Conservation (phyloP, 768 basidiomycete genomes). For the Dioszegia crocea region DNA sequence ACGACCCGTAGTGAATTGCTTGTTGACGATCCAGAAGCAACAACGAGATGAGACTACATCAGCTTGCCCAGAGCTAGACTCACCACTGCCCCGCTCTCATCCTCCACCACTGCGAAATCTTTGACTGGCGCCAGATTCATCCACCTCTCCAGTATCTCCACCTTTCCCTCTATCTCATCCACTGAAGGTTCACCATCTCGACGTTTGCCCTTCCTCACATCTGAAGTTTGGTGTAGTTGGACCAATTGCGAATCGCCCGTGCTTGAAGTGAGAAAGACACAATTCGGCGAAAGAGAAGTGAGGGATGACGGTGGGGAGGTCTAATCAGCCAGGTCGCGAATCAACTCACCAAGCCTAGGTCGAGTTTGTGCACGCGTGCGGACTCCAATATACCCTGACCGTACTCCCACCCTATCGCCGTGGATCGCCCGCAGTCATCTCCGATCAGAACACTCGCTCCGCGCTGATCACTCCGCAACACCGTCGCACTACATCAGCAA, state of each 20-base stretch:
- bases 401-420: slow-evolving; percentile 26
- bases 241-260: slow-evolving; percentile 42
- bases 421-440: slow-evolving; percentile 42
- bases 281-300: slow-evolving; percentile 28
- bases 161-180: slow-evolving; percentile 7
- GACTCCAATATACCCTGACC: slow-evolving; percentile 1
- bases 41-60: slow-evolving; percentile 40
- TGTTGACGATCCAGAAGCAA: slow-evolving; percentile 43
- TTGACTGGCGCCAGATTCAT: slow-evolving; percentile 47
- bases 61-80: slow-evolving; percentile 10
- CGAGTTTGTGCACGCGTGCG: slow-evolving; percentile 17
- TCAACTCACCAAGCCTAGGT: slow-evolving; percentile 39
- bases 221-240: slow-evolving; percentile 5
- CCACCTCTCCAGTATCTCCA: slow-evolving; percentile 35
- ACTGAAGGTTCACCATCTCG: slow-evolving; percentile 15
- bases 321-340: slow-evolving; percentile 11
- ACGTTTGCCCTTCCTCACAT: slow-evolving; percentile 35
- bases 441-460: slow-evolving; percentile 38
- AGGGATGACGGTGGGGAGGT: slow-evolving; percentile 41
- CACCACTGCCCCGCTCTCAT: slow-evolving; percentile 37
- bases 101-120: slow-evolving; percentile 42
- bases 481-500: slow-evolving; percentile 15
- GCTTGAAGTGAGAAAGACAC: slow-evolving; percentile 41
- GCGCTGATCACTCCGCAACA: slow-evolving; percentile 16
- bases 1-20: slow-evolving; percentile 41